Evolutionary conservation across 2,329 filamentous ascomycete species (phyloP).

Genomic region (Claviceps purpurea): DNA sequence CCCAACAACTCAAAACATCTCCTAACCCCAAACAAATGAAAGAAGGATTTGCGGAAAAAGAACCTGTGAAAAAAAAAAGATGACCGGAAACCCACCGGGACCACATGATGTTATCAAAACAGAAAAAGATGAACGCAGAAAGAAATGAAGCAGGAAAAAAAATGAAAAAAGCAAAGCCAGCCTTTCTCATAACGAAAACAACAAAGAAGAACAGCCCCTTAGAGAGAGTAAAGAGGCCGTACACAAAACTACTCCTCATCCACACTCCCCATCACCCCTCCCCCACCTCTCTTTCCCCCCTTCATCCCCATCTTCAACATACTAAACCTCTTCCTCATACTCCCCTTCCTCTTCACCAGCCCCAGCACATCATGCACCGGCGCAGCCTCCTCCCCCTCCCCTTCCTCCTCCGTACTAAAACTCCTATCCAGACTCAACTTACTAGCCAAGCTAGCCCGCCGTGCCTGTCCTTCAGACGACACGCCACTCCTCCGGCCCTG

Average conservation of each 20-base stretch:
- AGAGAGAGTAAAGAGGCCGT: not conserved
- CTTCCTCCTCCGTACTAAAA: conserved; percentile 9
- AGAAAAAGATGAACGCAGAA: too few species aligned
- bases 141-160: not conserved
- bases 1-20: too few species aligned
- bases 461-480: conserved; percentile 5
- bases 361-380: conserved; percentile 16
- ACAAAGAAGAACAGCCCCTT: not conserved
- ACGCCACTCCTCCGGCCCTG: conserved; percentile 1
- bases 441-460: conserved; percentile 12
- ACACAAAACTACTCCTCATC: conserved; percentile 34
- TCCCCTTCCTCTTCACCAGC: conserved; percentile 37
- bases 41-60: too few species aligned
- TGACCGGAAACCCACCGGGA: too few species aligned
- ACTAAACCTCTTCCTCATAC: conserved; percentile 66
- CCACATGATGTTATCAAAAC: too few species aligned
- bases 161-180: not conserved
- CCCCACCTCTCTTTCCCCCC: conserved; percentile 39
- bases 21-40: too few species aligned
- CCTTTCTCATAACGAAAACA: not conserved
- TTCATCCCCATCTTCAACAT: conserved; percentile 64
- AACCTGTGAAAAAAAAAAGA: too few species aligned
- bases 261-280: conserved; percentile 37
- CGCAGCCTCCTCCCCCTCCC: conserved; percentile 6
- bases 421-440: conserved; percentile 17